Conservation (phyloP, 2,329 filamentous ascomycete species). For the Myrmaecium sp. region DNA sequence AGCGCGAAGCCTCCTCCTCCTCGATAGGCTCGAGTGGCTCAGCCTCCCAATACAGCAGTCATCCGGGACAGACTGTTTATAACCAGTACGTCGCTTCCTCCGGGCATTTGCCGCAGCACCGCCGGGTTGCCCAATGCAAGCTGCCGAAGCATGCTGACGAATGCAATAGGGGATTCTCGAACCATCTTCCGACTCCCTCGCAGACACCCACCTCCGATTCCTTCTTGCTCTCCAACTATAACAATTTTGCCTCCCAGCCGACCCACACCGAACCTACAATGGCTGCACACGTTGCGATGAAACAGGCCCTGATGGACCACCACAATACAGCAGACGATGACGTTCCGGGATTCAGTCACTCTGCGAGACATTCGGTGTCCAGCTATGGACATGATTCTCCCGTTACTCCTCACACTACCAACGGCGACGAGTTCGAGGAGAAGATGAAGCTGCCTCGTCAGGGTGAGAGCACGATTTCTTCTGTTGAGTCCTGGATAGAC, state of each 20-base stretch:
- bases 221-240: conserved; percentile 28
- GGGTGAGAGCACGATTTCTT: conserved; percentile 32
- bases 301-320: conserved; percentile 36
- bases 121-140: conserved; percentile 17
- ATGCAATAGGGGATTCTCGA: conserved; percentile 27
- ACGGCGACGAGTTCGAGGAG: conserved; percentile 36
- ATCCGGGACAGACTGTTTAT: too few species aligned
- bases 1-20: conserved; percentile 22
- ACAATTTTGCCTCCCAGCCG: conserved; percentile 23
- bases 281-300: conserved; percentile 42
- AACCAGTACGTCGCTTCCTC: conserved; percentile 29
- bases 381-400: conserved; percentile 44
- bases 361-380: conserved; percentile 41
- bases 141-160: conserved; percentile 17
- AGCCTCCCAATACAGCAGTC: conserved; percentile 16
- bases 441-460: conserved; percentile 31
- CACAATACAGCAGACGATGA: conserved; percentile 31
- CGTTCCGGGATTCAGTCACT: conserved; percentile 32
- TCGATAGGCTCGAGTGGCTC: conserved; percentile 21
- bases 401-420: conserved; percentile 40
- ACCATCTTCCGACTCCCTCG: conserved; percentile 37
- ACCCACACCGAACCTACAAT: conserved; percentile 21
- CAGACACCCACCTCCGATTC: conserved; percentile 36
- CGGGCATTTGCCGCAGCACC: conserved; percentile 26
- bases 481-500: conserved; percentile 34